phyloP scores from a whole-genome alignment of 1,284 basidiomycete genomes.

The Ustilago hordei region DNA sequence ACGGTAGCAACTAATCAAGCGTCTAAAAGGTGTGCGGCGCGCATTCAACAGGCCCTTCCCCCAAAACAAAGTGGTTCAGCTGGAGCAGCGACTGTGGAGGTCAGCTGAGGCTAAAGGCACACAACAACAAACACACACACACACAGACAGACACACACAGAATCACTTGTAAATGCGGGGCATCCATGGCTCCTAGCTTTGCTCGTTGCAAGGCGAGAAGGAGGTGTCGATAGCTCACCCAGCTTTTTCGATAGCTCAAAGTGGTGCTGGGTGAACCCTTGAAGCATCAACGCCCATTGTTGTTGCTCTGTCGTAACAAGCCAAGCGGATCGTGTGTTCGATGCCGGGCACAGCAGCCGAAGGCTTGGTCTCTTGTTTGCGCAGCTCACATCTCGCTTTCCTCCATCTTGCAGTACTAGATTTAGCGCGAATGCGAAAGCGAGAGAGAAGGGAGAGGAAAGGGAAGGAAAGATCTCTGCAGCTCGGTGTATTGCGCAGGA shows the following conservation, averaged over 20 bases:
- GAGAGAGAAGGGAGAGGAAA: not conserved
- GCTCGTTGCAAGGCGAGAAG: not conserved
- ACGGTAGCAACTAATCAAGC: too few species aligned
- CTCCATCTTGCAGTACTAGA: not conserved
- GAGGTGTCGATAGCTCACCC: not conserved
- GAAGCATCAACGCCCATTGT: not conserved
- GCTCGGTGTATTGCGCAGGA: not conserved
- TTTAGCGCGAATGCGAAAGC: not conserved
- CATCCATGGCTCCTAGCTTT: not conserved
- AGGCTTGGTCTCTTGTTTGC: not conserved
- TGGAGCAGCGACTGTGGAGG: constrained; percentile 4
- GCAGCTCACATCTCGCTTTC: not conserved
- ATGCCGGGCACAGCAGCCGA: constrained; percentile 7
- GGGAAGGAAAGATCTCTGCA: not conserved
- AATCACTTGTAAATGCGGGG: not conserved
- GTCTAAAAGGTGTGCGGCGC: too few species aligned
- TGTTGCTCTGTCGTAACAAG: not conserved
- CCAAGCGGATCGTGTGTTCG: constrained; percentile 6
- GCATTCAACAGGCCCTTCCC: too few species aligned
- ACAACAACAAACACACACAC: too few species aligned
- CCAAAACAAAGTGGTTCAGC: too few species aligned
- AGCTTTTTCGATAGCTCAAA: not conserved
- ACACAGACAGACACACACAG: not conserved
- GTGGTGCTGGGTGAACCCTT: constrained; percentile 7
- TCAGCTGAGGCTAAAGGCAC: too few species aligned